Base-by-base conservation (phyloP, 331 rosid genomes). In the Erythrophleum ivorense region DNA sequence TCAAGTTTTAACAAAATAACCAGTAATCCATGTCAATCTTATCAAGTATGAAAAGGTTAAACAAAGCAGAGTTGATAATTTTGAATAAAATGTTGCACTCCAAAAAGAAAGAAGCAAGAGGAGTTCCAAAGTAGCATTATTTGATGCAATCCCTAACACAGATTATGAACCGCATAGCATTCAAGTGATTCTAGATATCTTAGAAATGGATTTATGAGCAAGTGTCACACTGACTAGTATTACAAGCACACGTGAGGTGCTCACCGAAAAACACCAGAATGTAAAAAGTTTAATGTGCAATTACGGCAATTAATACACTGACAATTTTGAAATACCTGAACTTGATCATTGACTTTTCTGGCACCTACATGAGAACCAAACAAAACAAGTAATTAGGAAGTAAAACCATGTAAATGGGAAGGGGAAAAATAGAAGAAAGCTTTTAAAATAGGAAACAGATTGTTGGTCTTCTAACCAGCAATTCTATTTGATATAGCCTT, bases 341-440 rank as follows among this genome's bases (percentile, higher is more conserved):
- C 71, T 80, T 76, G 76, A 80, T 43, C 73, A 18, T 77, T 88
- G 77, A 86, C 86, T 54, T 80, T 87, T 84, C 69, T 82, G 41
- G 86, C 87, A 85, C 98, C 99, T 96, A 74, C 86, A 86, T 60
- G 80, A 77, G 41, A 76, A 74, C 45, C 58, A 18, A 71, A 72
- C 72, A 33, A 77, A 14, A 72, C 24, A 62, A 55, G 49, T 71
- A 80, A 7, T 71, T 21, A 46, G 50, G 52, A 77, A 73, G 34
- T 33, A 75, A 34, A 12, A 9, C 62, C 68, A 38, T 74, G 2
- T 29, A 21, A 88, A 73, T 64, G 41, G 38, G 59, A 13, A 13
- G 0, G 52, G n/a, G 16, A 8, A 46, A 55, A 55, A 7, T 6
- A 4, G 19, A 34, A 63, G 11, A 15, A 71, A 54, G 41, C 11